Conservation (phyloP, 73 alveolate genomes). For the Paramecium sexaurelia region DNA sequence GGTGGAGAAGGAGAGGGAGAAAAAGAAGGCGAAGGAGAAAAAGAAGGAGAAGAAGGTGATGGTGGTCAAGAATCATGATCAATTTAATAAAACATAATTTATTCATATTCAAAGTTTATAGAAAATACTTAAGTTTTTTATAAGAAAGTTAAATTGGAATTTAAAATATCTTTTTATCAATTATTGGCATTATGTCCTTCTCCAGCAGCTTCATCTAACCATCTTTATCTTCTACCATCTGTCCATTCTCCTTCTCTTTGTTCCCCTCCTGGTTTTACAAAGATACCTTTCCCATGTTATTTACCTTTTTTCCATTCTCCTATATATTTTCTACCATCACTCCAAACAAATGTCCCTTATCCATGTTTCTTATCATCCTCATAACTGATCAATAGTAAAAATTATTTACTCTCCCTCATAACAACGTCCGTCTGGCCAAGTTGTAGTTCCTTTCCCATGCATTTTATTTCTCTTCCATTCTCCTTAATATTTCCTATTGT, state of each 20-base stretch:
- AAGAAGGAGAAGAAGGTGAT: not conserved
- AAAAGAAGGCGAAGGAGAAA: not conserved
- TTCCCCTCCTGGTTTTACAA: constrained; percentile 34
- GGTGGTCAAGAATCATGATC: not conserved
- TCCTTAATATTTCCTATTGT: constrained; percentile 54
- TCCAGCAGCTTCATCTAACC: constrained; percentile 49
- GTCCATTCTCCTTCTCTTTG: constrained; percentile 71
- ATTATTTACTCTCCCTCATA: constrained; percentile 78
- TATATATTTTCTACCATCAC: constrained; percentile 73
- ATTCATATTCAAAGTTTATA: not conserved
- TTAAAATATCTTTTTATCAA: not conserved
- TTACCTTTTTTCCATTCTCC: constrained; percentile 72
- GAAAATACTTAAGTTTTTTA: not conserved
- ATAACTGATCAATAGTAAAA: constrained; percentile 67
- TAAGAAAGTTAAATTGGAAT: not conserved
- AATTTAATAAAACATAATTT: not conserved
- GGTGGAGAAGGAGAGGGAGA: not conserved
- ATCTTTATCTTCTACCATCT: constrained; percentile 66
- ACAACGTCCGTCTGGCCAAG: constrained; percentile 84
- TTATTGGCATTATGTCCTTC: constrained; percentile 34
- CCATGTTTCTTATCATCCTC: constrained; percentile 83
- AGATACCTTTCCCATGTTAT: constrained; percentile 71
- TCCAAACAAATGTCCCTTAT: constrained; percentile 74
- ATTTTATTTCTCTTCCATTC: constrained; percentile 63
- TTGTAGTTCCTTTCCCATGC: constrained; percentile 66